Base-by-base conservation (phyloP, 805 yeast genomes). In the Wickerhamiella musiphila region DNA sequence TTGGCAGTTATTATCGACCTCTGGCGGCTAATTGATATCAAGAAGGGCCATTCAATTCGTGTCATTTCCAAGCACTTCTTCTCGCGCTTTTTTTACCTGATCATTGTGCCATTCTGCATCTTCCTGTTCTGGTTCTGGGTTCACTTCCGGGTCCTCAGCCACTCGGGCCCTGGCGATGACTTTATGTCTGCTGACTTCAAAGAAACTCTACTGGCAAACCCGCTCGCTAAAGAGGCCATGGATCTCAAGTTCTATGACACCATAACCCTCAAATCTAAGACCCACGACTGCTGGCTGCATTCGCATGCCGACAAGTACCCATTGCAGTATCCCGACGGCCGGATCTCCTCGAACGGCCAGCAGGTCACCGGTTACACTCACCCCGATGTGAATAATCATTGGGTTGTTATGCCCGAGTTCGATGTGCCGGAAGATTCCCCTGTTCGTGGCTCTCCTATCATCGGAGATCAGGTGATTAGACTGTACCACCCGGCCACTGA, bases 361-460 rank as follows among this genome's bases (percentile, higher is more conserved):
- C 99, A 90, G 56, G 65, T 90, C 31, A 90, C 98, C 18, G 79
- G 90, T 5, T 90, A 90, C 53, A 79, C 84, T 13, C 82, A 73
- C 54, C 81, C 81, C 51, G 96, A 90, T 53, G 57, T 64, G 33
- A 86, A 90, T 56, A 90, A 86, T 52, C 70, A 77, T 34, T 84
- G 94, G 78, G 47, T 45, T 40, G 43, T 46, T 22, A 18, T 44
- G 18, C 50, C 50, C 3, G 36, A 38, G n/a, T 37, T 36, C 8
- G 40, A 31, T 6, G 47, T 65, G 18, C 60, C 82, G 43, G n/a
- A n/a, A n/a, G n/a, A n/a, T n/a, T n/a, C n/a, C n/a, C n/a, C n/a
- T n/a, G n/a, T n/a, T n/a, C n/a, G n/a, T n/a, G n/a, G n/a, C n/a
- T n/a, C n/a, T n/a, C n/a, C n/a, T 34, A 54, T 40, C 18, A 57